Evolutionary conservation across 2,329 filamentous ascomycete species (phyloP), one percentile per base, ranked within the genome.

Genomic region (Purpureocillium takamizusanense): DNA sequence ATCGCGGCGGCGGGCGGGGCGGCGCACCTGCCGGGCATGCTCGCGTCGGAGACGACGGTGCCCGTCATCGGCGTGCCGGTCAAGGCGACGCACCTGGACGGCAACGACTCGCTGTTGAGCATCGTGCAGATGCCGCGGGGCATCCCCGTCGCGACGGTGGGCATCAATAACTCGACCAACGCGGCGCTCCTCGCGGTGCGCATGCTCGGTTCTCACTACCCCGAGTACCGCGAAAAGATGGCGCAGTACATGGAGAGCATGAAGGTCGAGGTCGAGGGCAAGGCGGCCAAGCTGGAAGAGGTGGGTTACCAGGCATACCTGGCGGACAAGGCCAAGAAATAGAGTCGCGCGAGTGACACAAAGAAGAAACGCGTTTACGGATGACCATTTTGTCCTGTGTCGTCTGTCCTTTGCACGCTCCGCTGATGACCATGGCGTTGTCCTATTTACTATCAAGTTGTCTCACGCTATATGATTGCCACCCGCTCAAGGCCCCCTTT

Each of bases 61-160:
- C 84, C 84, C 0, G 83, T 88, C 3, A 86, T 89, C 40, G 84
- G 84, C 5, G 79, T 89, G 1, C 84, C 84, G 0, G 80, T 89
- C 18, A 85, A 82, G 62, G 83, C 80, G 1, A 84, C 79, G 15
- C 74, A 78, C 16, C 61, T 87, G 6, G 84, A 86, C 51, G 83
- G 83, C 3, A 64, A 81, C 43, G 84, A 88, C 54, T 81, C 76
- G 44, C 61, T 88, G 39, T 64, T 82, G 38, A 83, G 77, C 50
- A 87, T 87, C 46, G 81, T 86, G 4, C 82, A 87, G 54, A 87
- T 88, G 83, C 84, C 83, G 57, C 61, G 73, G 51, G 83, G 83
- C 11, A 74, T 81, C 36, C 84, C 84, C 9, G 79, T 81, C 12
- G 83, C 83, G 6, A 87, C 83, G 0, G 82, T 89, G 4, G 83